phyloP scores from a whole-genome alignment of 2,329 filamentous ascomycete genomes.

The Sarocladium oryzae region DNA sequence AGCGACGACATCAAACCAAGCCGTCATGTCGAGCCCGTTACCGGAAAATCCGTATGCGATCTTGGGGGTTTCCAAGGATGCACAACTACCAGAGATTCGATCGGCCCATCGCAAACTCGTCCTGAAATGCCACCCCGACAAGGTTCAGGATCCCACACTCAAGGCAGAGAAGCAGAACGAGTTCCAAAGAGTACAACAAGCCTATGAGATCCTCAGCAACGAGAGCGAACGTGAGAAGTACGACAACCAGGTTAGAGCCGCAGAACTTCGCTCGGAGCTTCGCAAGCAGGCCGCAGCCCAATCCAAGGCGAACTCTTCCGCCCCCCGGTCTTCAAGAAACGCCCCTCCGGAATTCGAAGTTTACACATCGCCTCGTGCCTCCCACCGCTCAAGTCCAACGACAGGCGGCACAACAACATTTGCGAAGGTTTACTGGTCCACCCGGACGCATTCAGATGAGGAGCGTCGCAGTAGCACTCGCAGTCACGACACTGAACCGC shows the following conservation, averaged over 20 bases:
- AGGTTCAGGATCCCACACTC: slow-evolving; percentile 69
- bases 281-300: slow-evolving; percentile 43
- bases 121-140: slow-evolving; percentile 86
- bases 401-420: slow-evolving; percentile 24
- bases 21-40: slow-evolving; percentile 37
- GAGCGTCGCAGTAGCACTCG: slow-evolving; percentile 20
- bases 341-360: slow-evolving; percentile 35
- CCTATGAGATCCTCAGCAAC: slow-evolving; percentile 85
- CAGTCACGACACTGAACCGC: slow-evolving; percentile 34
- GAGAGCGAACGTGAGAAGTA: slow-evolving; percentile 67
- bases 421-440: slow-evolving; percentile 29
- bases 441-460: slow-evolving; percentile 42
- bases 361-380: not conserved
- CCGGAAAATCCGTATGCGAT: slow-evolving; percentile 72
- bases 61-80: slow-evolving; percentile 67
- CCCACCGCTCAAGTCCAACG: slow-evolving; percentile 21
- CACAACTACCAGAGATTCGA: slow-evolving; percentile 65
- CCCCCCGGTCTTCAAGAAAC: slow-evolving; percentile 25
- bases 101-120: slow-evolving; percentile 78
- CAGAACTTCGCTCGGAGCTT: slow-evolving; percentile 59
- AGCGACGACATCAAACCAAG: too few relatives aligned
- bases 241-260: slow-evolving; percentile 56
- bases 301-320: slow-evolving; percentile 36
- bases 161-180: slow-evolving; percentile 77
- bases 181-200: slow-evolving; percentile 87